Base-by-base conservation (phyloP, 345 rosid species). In the Draba incana region DNA sequence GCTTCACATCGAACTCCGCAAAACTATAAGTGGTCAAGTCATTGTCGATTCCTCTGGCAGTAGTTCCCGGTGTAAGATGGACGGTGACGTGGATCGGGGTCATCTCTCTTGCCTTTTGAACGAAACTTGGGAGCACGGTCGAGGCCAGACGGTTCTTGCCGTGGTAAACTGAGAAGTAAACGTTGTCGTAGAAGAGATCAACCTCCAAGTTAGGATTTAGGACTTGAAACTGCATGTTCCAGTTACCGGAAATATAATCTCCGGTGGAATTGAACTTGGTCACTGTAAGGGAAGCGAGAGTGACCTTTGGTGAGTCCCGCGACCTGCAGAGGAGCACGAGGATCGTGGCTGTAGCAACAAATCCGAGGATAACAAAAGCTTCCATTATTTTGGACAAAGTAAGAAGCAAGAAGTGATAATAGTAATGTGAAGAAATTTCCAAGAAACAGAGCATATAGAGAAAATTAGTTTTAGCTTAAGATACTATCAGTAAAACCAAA, bases 1-100 rank as follows among this genome's bases (percentile, higher is more conserved):
- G 75, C 75, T 61, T 61, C 61, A 60, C 68, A 61, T 30, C 6
- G 53, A 70, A 42, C 45, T 41, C 15, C 28, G 39, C 43, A 3
- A 27, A 49, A 38, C 42, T 10, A 9, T 27, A 27, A 69, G 37
- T 14, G 59, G 43, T 7, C 46, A 59, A 50, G 59, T 59, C 66
- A 5, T 41, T 8, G 33, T 24, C 1, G 44, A 28, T 11, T 16
- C 57, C 66, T 49, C 6, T 47, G 50, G 43, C 66, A 38, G 33
- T 59, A 39, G 58, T 41, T 50, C 20, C 33, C 1, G 23, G 66
- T 30, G 41, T 28, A 23, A 69, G 33, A 69, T 49, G 38, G 3
- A 59, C 8, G 39, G 59, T 20, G 66, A 59, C 13, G 16, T 50
- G 50, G 66, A 69, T 58, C 27, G 12, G 33, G 27, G 8, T 28